These are phyloP conservation scores for Lophiotrema nucula DNA, from an alignment of 495 filamentous ascomycete genomes.

Conservation along the genomic window DNA sequence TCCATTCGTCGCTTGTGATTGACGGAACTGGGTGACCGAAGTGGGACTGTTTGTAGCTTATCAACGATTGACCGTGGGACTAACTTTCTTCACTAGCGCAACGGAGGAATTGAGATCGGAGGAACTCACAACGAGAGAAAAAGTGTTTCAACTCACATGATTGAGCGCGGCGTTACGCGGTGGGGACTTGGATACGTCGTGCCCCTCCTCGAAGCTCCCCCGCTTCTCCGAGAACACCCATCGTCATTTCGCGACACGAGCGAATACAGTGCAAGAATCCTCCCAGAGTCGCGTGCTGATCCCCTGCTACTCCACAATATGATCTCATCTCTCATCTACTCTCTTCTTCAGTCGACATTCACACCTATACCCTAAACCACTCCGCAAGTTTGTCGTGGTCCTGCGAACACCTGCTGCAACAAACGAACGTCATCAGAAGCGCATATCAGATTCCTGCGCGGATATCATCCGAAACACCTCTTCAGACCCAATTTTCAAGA, in stretches of 20 bases:
- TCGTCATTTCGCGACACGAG: neutral
- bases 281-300: neutral
- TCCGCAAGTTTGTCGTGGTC: neutral
- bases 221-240: neutral
- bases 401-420: neutral
- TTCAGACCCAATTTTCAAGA: too few species aligned
- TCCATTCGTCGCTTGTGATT: too few species aligned
- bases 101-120: too few species aligned
- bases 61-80: too few species aligned
- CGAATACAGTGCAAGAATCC: neutral
- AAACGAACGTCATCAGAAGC: constrained; percentile 1
- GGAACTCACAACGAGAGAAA: too few species aligned
- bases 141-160: too few species aligned
- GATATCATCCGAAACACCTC: too few species aligned
- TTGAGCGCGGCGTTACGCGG: too few species aligned
- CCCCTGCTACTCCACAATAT: neutral
- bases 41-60: too few species aligned
- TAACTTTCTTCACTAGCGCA: too few species aligned
- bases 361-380: constrained; percentile 1
- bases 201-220: neutral
- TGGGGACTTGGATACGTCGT: neutral
- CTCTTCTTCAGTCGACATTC: neutral
- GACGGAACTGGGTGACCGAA: too few species aligned
- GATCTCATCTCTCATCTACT: neutral
- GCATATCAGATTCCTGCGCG: neutral